Evolutionary conservation across 2,329 filamentous ascomycete genomes (phyloP), one percentile per base, ranked within the genome.

Genomic region (Colletotrichum simmondsii): DNA sequence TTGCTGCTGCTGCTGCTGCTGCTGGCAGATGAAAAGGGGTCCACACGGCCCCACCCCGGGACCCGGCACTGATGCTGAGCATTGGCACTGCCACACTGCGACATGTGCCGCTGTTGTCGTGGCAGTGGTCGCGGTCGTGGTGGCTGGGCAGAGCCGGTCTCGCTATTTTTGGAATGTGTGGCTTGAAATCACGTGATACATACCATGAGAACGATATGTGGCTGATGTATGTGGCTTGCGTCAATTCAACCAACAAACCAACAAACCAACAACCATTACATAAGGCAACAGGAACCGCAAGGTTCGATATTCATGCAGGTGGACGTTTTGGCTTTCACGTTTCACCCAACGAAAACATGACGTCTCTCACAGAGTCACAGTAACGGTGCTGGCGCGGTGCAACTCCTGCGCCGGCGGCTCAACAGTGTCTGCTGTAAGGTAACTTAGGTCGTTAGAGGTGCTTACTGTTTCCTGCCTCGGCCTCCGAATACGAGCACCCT

Each of bases 291-390:
- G 37, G 14, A 42, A 42, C 37, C 37, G 3, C 37, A 42, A 42
- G 37, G 37, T 19, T 42, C 37, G 37, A 42, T 42, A 42, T 19
- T 53, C 24, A 60, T 67, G 68, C 63, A 71, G 56, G 58, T 67
- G 63, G 63, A 53, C 42, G 30, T 42, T 53, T 70, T 61, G 49
- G 68, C 57, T 68, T 58, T 54, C 35, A 37, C 56, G 37, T 63
- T 63, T 72, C 69, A 68, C 68, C 28, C 69, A 72, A 71, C 68
- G 68, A 30, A 71, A 71, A 61, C 24, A 66, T 71, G 68, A 67
- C 68, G 68, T 67, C 46, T 32, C 57, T 49, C 54, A 70, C 57
- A 52, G 24, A 62, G 64, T 49, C 42, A 66, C 57, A 37, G 28
- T 68, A 57, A 35, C 19, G 46, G 35, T 52, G 7, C 26, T 35